These are phyloP conservation scores for Sporothrix phasma DNA, from an alignment of 2,329 filamentous ascomycete species.

Conservation along the genomic window DNA sequence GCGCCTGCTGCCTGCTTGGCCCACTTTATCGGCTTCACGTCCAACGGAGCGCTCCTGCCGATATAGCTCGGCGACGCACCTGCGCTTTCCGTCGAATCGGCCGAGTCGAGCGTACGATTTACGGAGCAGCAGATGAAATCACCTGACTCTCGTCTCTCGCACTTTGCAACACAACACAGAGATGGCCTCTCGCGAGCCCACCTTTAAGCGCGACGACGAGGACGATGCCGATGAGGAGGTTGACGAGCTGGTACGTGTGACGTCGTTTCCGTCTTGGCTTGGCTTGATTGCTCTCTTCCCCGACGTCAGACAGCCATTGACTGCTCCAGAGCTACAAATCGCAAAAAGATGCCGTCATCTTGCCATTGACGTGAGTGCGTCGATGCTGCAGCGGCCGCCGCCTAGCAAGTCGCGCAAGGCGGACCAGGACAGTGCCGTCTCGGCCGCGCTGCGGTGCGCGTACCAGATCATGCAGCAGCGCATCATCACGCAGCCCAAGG, in stretches of 20 bases:
- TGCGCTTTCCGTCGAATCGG: too few species aligned
- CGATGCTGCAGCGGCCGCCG: constrained; percentile 67
- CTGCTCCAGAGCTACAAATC: constrained; percentile 66
- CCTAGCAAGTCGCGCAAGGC: constrained; percentile 65
- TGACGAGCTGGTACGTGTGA: constrained; percentile 24
- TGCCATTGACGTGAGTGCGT: constrained; percentile 81
- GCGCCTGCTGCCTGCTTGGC: constrained; percentile 4
- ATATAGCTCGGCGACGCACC: background rate
- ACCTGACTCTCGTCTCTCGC: too few species aligned
- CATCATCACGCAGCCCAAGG: constrained; percentile 91
- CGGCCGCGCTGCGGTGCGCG: constrained; percentile 84
- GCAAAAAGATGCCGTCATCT: constrained; percentile 94
- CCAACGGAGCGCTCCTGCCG: background rate
- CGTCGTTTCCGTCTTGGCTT: too few species aligned
- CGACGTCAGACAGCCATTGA: constrained; percentile 44
- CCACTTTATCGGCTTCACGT: background rate
- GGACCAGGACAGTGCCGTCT: constrained; percentile 65
- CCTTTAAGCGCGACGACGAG: constrained; percentile 39
- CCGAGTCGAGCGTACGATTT: too few species aligned
- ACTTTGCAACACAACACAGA: background rate
- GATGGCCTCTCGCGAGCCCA: constrained; percentile 28
- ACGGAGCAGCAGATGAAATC: too few species aligned
- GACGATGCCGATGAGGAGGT: constrained; percentile 59
- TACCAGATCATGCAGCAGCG: constrained; percentile 95
- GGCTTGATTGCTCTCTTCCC: too few species aligned